Evolutionary conservation across 768 basidiomycete species (phyloP).

Genomic region (Hypholoma sublateritium): DNA sequence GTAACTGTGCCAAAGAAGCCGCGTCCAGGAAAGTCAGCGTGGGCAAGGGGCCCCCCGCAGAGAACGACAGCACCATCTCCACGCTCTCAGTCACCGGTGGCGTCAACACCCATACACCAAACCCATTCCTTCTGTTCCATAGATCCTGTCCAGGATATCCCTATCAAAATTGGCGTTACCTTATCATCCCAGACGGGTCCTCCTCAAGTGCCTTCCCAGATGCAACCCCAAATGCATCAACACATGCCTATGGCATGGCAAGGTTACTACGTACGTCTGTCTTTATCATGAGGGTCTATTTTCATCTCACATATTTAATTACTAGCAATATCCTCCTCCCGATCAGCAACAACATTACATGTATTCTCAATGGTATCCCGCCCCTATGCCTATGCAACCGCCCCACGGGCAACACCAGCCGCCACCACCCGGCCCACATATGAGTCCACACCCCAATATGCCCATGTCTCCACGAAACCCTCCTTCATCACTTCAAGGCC

Average conservation of each 20-base stretch:
- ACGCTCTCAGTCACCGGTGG: constrained; percentile 79
- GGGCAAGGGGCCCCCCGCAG: constrained; percentile 86
- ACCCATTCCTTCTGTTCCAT: constrained; percentile 82
- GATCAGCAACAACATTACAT: constrained; percentile 47
- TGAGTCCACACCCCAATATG: constrained; percentile 48
- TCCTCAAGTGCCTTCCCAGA: constrained; percentile 24
- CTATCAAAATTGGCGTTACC: constrained; percentile 77
- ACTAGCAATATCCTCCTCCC: constrained; percentile 36
- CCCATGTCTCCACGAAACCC: constrained; percentile 72
- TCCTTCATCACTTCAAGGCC: constrained; percentile 52
- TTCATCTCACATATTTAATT: constrained; percentile 5
- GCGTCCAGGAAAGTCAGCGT: constrained; percentile 83
- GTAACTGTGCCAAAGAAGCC: constrained; percentile 67
- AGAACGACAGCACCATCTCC: constrained; percentile 57
- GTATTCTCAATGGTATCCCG: constrained; percentile 39
- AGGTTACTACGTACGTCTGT: constrained; percentile 58
- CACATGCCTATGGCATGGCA: constrained; percentile 35
- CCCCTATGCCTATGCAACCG: constrained; percentile 38
- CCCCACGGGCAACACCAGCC: too few species aligned
- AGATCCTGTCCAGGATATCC: constrained; percentile 65
- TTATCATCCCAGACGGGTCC: constrained; percentile 53
- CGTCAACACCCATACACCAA: constrained; percentile 45
- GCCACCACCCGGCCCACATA: constrained; percentile 62
- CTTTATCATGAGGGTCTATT: constrained; percentile 6
- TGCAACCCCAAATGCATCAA: constrained; percentile 36